Conservation (phyloP, 1,284 basidiomycete genomes). For the Xerocomus amazonicus region DNA sequence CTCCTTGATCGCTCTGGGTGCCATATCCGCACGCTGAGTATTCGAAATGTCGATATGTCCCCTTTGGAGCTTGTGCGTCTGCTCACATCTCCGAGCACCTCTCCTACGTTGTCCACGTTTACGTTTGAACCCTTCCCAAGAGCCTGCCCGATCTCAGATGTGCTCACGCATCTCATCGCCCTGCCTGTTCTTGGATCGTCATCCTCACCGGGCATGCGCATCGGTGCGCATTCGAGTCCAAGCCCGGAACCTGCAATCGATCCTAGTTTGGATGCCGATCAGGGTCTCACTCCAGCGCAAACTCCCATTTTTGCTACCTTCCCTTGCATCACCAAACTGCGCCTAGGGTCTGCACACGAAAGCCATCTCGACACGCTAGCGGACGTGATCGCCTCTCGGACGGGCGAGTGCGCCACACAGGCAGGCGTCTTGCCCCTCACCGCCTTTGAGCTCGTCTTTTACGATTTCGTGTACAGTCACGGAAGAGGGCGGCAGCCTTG, state of each 20-base stretch:
- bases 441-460: slow-evolving; percentile 25
- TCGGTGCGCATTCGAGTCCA: background rate
- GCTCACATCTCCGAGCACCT: slow-evolving; percentile 18
- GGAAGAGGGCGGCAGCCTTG: slow-evolving; percentile 7
- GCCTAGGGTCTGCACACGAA: slow-evolving; percentile 24
- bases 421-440: slow-evolving; percentile 13
- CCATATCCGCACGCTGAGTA: slow-evolving; percentile 19
- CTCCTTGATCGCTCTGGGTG: slow-evolving; percentile 23
- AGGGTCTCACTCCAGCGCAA: background rate
- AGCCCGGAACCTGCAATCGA: background rate
- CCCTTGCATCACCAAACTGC: slow-evolving; percentile 19
- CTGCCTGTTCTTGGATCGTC: background rate
- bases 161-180: slow-evolving; percentile 13
- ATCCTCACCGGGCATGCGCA: background rate
- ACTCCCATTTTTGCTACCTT: slow-evolving; percentile 1
- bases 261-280: background rate
- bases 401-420: slow-evolving; percentile 9
- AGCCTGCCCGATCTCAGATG: slow-evolving; percentile 13
- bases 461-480: slow-evolving; percentile 24
- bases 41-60: slow-evolving; percentile 24
- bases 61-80: slow-evolving; percentile 21
- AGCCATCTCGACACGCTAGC: slow-evolving; percentile 14
- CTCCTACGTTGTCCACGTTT: slow-evolving; percentile 19
- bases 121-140: slow-evolving; percentile 26
- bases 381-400: slow-evolving; percentile 18